Evolutionary conservation across 2,329 filamentous ascomycete species (phyloP), one percentile per base, ranked within the genome.

Genomic region (Calonectria leucothoes): DNA sequence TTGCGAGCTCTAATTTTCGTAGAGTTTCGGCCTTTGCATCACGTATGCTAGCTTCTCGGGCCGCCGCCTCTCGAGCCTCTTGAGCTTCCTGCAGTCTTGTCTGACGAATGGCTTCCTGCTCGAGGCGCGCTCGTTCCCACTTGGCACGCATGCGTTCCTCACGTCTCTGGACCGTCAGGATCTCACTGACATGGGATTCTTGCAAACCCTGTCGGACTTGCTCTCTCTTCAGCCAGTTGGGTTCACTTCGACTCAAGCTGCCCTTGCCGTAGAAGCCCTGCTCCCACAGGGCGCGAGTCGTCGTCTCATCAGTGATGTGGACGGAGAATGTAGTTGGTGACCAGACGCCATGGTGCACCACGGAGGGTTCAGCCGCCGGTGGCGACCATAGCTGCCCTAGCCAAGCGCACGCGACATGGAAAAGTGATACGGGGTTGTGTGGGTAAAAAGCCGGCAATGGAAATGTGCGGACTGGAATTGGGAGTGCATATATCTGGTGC

Each of bases 231-330:
- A 98, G 84, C 97, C 97, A 99, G 78, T 93, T 97, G 4, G 96
- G 96, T 83, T 99, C 96, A 87, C 96, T 98, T 79, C 97, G 92
- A 86, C 96, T 98, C 72, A 98, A 87, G 79, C 89, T 96, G 55
- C 97, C 97, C 84, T 98, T 98, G 61, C 97, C 97, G 84, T 96
- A 99, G 85, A 99, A 99, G 6, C 97, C 97, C 86, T 97, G 95
- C 84, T 98, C 94, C 97, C 97, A 99, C 29, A 99, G 85, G 1
- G 93, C 95, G 69, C 94, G 90, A 75, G 97, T 93, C 4, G 95
- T 93, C 69, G 89, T 88, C 31, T 92, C 88, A 82, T 98, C 93
- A 23, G 92, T 95, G 70, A 99, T 89, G 82, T 98, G 95, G 20
- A 99, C 90, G 0, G 95, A 97, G 35, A 93, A 91, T 4, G 95